Evolutionary conservation across 345 rosid species (phyloP).

Genomic region (Populus davidiana): DNA sequence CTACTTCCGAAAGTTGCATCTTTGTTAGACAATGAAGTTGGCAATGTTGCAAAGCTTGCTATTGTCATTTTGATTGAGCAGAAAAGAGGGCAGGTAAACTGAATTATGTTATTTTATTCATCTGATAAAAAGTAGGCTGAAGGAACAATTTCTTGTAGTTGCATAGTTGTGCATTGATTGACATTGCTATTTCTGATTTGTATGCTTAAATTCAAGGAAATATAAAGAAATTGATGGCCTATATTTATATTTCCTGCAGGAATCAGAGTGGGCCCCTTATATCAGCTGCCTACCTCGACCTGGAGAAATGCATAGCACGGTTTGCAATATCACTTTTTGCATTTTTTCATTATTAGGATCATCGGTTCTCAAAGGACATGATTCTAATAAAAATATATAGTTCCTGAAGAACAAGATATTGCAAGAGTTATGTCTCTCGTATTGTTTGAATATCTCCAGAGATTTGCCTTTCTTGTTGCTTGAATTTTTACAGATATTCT

Average conservation of each 20-base stretch:
- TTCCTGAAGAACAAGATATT: neutral
- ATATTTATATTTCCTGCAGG: slow-evolving; percentile 32
- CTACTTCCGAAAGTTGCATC: slow-evolving; percentile 45
- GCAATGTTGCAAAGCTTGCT: slow-evolving; percentile 62
- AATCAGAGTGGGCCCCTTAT: slow-evolving; percentile 73
- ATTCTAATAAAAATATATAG: neutral
- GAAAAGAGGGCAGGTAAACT: slow-evolving; percentile 47
- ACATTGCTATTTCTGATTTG: neutral
- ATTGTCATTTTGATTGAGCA: slow-evolving; percentile 48
- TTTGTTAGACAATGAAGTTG: slow-evolving; percentile 42
- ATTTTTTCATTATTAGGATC: neutral
- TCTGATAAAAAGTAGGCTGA: neutral
- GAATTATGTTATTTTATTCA: neutral
- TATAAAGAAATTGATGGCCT: slow-evolving; percentile 5
- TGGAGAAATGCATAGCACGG: slow-evolving; percentile 66
- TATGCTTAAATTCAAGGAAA: neutral
- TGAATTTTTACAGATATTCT: slow-evolving; percentile 54
- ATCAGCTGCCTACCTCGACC: slow-evolving; percentile 61
- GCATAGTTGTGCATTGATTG: neutral
- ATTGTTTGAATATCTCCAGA: neutral
- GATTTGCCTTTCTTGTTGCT: neutral
- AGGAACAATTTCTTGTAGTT: neutral
- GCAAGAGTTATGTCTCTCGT: neutral
- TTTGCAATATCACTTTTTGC: neutral
- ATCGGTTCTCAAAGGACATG: too few relatives aligned